Conservation (phyloP, 768 basidiomycete species). For the Hygrophoropsis aurantiaca region DNA sequence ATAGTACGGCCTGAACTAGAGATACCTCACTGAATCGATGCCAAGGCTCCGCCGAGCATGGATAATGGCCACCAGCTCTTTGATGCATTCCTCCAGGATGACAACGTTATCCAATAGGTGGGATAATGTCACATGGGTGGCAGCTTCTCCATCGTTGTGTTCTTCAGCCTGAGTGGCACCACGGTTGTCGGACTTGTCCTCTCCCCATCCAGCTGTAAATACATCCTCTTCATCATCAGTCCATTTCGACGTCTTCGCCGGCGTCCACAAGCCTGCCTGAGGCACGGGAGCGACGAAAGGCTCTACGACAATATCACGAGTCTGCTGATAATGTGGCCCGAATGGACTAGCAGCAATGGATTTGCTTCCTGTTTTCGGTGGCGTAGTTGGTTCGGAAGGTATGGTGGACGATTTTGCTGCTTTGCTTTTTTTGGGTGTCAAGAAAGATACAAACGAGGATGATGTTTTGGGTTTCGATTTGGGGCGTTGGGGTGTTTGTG, state of each 20-base stretch:
- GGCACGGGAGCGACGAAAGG: conserved; percentile 66
- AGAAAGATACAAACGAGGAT: conserved; percentile 70
- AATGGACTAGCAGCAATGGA: conserved; percentile 72
- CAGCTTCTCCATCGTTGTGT: conserved; percentile 31
- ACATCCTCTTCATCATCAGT: conserved; percentile 69
- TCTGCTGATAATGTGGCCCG: conserved; percentile 80
- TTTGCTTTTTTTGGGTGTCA: conserved; percentile 75
- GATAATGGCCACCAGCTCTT: conserved; percentile 85
- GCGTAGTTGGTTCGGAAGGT: conserved; percentile 44
- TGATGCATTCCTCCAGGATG: conserved; percentile 91
- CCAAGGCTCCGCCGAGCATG: conserved; percentile 82
- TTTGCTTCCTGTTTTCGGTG: conserved; percentile 41
- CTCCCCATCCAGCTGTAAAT: conserved; percentile 53
- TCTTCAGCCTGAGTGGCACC: conserved; percentile 8
- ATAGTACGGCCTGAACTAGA: too few species aligned
- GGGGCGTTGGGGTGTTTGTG: conserved; percentile 34
- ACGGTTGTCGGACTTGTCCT: conserved; percentile 27
- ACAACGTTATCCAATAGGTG: conserved; percentile 91
- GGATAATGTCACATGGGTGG: conserved; percentile 67
- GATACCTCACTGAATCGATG: conserved; percentile 77
- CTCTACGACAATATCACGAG: conserved; percentile 67
- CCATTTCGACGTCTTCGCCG: conserved; percentile 52
- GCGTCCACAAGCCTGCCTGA: conserved; percentile 62
- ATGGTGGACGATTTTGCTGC: conserved; percentile 24
- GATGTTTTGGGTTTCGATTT: conserved; percentile 56